phyloP scores from a whole-genome alignment of 108 stramenopile genomes.

The Cyclotella distinguenda region DNA sequence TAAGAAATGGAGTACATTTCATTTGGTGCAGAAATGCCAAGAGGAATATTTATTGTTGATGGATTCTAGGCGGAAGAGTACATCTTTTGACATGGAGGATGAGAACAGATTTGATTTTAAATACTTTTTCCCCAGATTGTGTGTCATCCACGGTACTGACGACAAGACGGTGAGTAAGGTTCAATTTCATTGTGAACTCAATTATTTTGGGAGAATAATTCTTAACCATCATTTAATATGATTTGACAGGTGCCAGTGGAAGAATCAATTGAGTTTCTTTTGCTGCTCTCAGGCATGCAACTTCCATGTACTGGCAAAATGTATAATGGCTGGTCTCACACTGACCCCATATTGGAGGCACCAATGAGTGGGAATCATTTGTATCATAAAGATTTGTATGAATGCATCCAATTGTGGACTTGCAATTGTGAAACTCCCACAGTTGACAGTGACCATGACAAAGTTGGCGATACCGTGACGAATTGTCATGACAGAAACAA shows the following conservation, averaged over 20 bases:
- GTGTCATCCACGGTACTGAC: slow-evolving; percentile 50
- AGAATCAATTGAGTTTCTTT: slow-evolving; percentile 40
- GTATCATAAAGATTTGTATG: slow-evolving; percentile 65
- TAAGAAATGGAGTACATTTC: slow-evolving; percentile 34
- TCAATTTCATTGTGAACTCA: not conserved
- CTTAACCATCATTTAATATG: not conserved
- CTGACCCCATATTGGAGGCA: slow-evolving; percentile 68
- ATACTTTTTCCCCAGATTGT: slow-evolving; percentile 49
- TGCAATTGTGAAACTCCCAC: not conserved
- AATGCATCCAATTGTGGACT: slow-evolving; percentile 47
- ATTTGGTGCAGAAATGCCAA: slow-evolving; percentile 40
- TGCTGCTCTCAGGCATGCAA: slow-evolving; percentile 21
- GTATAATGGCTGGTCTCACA: slow-evolving; percentile 66
- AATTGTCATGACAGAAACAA: not conserved
- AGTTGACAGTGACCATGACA: not conserved
- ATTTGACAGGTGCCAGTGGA: slow-evolving; percentile 41
- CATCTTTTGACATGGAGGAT: not conserved
- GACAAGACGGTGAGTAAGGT: slow-evolving; percentile 50
- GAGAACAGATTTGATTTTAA: slow-evolving; percentile 5
- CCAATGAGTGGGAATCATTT: slow-evolving; percentile 63
- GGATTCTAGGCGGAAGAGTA: not conserved
- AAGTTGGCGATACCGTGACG: not conserved
- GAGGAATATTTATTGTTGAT: slow-evolving; percentile 5
- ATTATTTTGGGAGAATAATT: not conserved
- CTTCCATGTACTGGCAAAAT: slow-evolving; percentile 19